Base-by-base conservation (phyloP, 1,139 yeast genomes). In the Tardiomyces depauwii region DNA sequence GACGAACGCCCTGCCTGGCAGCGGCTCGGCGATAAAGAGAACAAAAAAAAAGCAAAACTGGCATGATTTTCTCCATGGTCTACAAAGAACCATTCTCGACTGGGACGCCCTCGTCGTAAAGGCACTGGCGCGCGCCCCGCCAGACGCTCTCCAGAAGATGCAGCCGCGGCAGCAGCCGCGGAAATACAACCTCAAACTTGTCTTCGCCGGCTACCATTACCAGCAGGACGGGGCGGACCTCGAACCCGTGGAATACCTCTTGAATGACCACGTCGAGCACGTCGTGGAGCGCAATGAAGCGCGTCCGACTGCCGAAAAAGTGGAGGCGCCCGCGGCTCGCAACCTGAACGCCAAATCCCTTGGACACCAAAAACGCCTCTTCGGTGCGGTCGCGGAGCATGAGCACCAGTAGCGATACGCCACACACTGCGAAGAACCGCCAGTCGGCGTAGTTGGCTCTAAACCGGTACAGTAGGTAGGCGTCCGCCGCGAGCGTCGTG, bases 261-360 rank as follows among this genome's bases (percentile, higher is more conserved):
- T 77, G 80, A 36, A 77, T 71, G n/a, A 77, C 74, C 40, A 78
- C 62, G 55, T 77, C 82, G 12, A 75, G 70, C 47, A 77, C 68
- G 45, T 72, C 70, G 18, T 64, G 64, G 28, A 67, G 60, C 0
- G 80, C 78, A 19, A 77, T 68, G 55, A 77, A 77, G 41, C 49
- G 47, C 13, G 52, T 53, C 2, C 44, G 46, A 14, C 50, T 51
- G 10, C 54, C 49, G 14, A 56, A 45, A 21, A 48, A 43, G 19
- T 55, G 52, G 32, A 54, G 47, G 6, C 44, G 47, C 2, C 61
- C 58, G 1, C 55, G 42, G 7, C 55, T 47, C 9, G 55, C 50
- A 2, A 63, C 50, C 45, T 64, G 66, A 3, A 64, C 43, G 1
- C 67, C 67, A 30, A 63, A 53, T 18, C 58, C 56, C 40, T 56